A percentile compares a stretch with the other conserved stretches of the same genome.
Evolutionary conservation across 768 basidiomycete genomes (phyloP).

Genomic region (Mycena venus): DNA sequence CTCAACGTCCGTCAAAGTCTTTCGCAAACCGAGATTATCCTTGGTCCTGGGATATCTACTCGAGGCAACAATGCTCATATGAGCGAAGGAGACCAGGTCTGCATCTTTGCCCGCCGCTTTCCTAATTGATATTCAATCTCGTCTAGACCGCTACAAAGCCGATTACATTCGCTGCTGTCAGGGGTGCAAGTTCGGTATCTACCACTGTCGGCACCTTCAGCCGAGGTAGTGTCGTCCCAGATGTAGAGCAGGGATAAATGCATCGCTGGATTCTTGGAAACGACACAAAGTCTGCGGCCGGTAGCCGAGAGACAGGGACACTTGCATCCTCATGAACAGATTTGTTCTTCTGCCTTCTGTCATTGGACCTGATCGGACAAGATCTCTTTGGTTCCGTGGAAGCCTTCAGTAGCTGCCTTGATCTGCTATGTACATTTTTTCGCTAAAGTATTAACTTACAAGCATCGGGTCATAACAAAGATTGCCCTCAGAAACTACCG

Average conservation of each 20-base stretch:
- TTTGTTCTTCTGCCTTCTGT: not conserved
- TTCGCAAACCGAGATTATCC: not conserved
- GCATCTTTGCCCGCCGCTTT: not conserved
- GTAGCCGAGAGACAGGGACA: not conserved
- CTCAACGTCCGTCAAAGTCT: constrained; percentile 27
- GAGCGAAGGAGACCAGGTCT: constrained; percentile 18
- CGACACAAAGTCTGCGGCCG: not conserved
- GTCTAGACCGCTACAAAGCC: constrained; percentile 12
- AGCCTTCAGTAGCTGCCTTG: not conserved
- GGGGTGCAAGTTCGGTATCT: not conserved
- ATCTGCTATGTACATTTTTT: not conserved
- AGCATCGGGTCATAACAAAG: not conserved
- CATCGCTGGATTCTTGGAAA: not conserved
- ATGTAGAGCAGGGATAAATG: constrained; percentile 8
- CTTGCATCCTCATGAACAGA: not conserved
- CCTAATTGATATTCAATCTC: not conserved
- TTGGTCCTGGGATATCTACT: constrained; percentile 11
- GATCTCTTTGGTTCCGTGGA: not conserved
- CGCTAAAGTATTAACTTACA: not conserved
- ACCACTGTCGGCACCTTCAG: constrained; percentile 10
- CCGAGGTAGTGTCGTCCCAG: not conserved
- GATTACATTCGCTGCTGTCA: constrained; percentile 7
- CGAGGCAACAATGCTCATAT: not conserved
- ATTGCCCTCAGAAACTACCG: not conserved
- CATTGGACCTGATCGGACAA: not conserved